A percentile compares a stretch with the other conserved stretches of the same genome.
Conservation (phyloP, 177 flowering plant species). For the Telopea speciosissima region DNA sequence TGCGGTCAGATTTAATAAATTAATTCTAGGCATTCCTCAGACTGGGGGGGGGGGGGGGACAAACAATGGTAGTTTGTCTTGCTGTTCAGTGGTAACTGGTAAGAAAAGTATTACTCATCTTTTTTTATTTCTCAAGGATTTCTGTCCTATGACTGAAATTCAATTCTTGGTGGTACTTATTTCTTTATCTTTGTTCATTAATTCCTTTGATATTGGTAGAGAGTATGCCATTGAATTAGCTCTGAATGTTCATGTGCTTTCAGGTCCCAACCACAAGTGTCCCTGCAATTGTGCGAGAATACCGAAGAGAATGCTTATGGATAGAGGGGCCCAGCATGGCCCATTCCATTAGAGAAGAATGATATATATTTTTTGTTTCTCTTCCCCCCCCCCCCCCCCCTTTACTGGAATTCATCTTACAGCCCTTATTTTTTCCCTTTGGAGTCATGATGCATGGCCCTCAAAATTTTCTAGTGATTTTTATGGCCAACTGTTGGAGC, state of each 20-base stretch:
- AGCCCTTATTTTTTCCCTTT: background rate
- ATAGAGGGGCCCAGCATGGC: constrained; percentile 12
- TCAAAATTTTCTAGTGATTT: constrained; percentile 4
- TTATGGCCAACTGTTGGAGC: too few relatives aligned
- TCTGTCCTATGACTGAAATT: too few relatives aligned
- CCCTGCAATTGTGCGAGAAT: constrained; percentile 76
- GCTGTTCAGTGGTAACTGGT: too few relatives aligned
- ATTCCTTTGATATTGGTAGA: background rate
- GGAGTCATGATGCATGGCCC: constrained; percentile 12
- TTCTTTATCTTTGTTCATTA: background rate
- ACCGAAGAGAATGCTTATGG: constrained; percentile 52
- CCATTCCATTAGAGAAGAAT: constrained; percentile 2
- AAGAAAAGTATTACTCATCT: too few relatives aligned
- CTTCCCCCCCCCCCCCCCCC: background rate
- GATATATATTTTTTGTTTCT: background rate
- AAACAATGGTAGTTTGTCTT: too few relatives aligned
- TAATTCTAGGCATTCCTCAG: too few relatives aligned
- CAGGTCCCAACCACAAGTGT: constrained; percentile 92
- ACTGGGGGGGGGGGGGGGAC: too few relatives aligned
- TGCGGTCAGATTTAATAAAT: too few relatives aligned
- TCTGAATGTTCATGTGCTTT: constrained; percentile 5
- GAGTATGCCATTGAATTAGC: too few relatives aligned
- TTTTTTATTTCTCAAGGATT: too few relatives aligned
- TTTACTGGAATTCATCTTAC: constrained; percentile 4
- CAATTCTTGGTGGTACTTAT: background rate